Conservation (phyloP, 257 asterid species). For the Lantana camara region DNA sequence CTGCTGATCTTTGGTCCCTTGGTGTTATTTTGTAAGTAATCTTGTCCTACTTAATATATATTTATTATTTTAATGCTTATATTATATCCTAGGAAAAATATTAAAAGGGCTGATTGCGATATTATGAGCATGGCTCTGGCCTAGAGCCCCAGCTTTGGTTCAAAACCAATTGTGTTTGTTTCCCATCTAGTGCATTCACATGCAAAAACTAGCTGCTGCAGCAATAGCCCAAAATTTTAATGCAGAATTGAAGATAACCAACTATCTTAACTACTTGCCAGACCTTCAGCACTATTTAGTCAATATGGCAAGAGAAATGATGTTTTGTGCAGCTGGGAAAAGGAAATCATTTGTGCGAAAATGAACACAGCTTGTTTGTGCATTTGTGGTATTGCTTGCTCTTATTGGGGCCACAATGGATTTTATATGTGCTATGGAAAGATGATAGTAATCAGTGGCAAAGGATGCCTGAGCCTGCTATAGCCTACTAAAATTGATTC, state of each 20-base stretch:
- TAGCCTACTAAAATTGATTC: slow-evolving; percentile 19
- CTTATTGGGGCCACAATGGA: slow-evolving; percentile 7
- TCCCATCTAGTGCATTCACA: slow-evolving; percentile 21
- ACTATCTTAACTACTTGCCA: slow-evolving; percentile 1
- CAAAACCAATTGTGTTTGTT: background rate
- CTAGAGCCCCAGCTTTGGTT: slow-evolving; percentile 13
- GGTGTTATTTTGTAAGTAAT: slow-evolving; percentile 91
- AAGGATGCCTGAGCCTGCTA: slow-evolving; percentile 15
- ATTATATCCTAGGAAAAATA: background rate
- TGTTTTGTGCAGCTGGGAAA: slow-evolving; percentile 15
- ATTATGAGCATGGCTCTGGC: slow-evolving; percentile 10
- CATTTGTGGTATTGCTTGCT: slow-evolving; percentile 8
- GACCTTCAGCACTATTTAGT: background rate
- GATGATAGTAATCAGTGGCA: slow-evolving; percentile 13
- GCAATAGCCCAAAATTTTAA: background rate
- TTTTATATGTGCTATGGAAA: slow-evolving; percentile 14
- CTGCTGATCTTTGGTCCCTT: slow-evolving; percentile 99
- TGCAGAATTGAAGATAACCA: slow-evolving; percentile 19
- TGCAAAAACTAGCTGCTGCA: slow-evolving; percentile 16
- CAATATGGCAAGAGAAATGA: background rate
- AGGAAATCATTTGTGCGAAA: background rate
- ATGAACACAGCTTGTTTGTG: slow-evolving; percentile 19
- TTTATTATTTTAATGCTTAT: background rate
- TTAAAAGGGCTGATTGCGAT: slow-evolving; percentile 2
- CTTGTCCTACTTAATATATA: slow-evolving; percentile 2